Evolutionary conservation across 1,139 yeast species (phyloP).

Genomic region (Eremothecium sinecaudum): DNA sequence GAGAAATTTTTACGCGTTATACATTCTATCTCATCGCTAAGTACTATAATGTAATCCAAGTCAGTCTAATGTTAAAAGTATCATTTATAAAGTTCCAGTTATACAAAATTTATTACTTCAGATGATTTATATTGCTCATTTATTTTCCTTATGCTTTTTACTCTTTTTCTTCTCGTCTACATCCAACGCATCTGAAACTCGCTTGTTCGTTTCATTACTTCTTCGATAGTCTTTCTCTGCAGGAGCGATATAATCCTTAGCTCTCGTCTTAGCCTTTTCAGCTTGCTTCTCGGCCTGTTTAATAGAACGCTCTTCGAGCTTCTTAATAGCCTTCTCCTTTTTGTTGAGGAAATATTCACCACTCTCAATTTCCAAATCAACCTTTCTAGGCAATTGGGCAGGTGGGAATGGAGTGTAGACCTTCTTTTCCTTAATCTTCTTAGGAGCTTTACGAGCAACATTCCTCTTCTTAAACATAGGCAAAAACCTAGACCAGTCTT

Average conservation of each 20-base stretch:
- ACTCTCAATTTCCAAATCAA: slow-evolving; percentile 93
- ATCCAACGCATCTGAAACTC: neutral
- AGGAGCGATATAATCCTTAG: slow-evolving; percentile 78
- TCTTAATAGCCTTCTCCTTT: slow-evolving; percentile 64
- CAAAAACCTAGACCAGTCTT: slow-evolving; percentile 94
- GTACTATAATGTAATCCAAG: too few species aligned
- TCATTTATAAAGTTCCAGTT: neutral
- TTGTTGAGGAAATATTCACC: slow-evolving; percentile 96
- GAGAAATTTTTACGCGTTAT: too few species aligned
- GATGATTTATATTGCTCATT: too few species aligned
- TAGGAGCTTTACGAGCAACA: slow-evolving; percentile 87
- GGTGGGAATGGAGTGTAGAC: slow-evolving; percentile 99
- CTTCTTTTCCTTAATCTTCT: slow-evolving; percentile 62
- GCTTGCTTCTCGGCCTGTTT: slow-evolving; percentile 65
- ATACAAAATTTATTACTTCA: too few species aligned
- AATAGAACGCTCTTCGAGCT: slow-evolving; percentile 67
- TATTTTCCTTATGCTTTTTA: too few species aligned
- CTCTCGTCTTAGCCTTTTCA: slow-evolving; percentile 58
- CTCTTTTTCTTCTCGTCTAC: slow-evolving; percentile 1
- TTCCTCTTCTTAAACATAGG: slow-evolving; percentile 96
- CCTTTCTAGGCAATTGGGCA: slow-evolving; percentile 90
- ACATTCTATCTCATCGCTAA: too few species aligned
- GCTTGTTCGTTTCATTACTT: slow-evolving; percentile 14
- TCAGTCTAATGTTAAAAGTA: too few species aligned
- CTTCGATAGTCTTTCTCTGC: slow-evolving; percentile 49